Percentiles rank a stretch among this genome's conserved stretches.
Conservation (phyloP, 2,329 filamentous ascomycete species). For the Penicillium sp. region DNA sequence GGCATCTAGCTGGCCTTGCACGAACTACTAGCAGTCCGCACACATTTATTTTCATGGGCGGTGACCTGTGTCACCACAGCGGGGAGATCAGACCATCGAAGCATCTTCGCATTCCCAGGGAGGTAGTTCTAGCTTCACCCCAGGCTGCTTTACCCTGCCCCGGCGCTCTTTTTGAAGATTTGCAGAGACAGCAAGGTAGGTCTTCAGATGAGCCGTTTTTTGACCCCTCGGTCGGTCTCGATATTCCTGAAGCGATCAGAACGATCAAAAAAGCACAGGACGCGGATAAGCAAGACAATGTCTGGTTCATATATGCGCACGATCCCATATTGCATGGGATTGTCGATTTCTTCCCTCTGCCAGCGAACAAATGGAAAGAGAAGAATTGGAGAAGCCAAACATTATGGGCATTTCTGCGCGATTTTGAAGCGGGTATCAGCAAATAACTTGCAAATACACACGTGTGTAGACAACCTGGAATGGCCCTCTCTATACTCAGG, state of each 20-base stretch:
- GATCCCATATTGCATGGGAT: neutral
- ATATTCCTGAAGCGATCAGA: neutral
- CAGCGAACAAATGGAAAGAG: neutral
- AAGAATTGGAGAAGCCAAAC: neutral
- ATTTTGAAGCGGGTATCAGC: neutral
- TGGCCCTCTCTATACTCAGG: neutral
- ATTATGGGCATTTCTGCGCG: neutral
- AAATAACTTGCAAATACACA: neutral
- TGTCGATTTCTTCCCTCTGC: neutral
- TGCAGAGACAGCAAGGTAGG: neutral
- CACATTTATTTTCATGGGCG: conserved; percentile 13
- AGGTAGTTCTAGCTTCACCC: neutral
- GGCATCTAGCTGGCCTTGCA: conserved; percentile 29
- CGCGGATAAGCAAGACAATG: neutral
- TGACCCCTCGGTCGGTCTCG: neutral
- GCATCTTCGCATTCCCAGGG: neutral
- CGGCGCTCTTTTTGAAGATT: neutral
- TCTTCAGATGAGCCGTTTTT: neutral
- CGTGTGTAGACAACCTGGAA: neutral
- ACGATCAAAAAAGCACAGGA: neutral
- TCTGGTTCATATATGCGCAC: neutral
- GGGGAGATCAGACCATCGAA: conserved; percentile 6
- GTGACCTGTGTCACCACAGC: conserved; percentile 6
- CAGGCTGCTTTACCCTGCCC: neutral
- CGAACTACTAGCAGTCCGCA: conserved; percentile 19